phyloP scores from a whole-genome alignment of 345 rosid species.

The Camelina hispida region DNA sequence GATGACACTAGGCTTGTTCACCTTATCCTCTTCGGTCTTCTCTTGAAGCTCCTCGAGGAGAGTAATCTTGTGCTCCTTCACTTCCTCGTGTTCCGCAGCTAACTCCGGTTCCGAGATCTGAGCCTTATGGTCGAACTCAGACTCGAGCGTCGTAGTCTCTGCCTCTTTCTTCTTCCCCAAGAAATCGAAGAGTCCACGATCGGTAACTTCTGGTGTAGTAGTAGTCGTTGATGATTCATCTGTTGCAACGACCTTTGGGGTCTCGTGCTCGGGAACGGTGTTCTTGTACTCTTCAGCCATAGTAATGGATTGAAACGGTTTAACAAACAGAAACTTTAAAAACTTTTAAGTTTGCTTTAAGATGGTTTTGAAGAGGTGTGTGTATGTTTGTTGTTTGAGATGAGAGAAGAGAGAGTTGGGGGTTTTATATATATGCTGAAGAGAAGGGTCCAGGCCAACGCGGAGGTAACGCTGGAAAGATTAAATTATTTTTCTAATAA shows the following conservation, averaged over 20 bases:
- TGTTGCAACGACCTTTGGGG: conserved; percentile 36
- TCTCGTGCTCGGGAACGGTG: conserved; percentile 58
- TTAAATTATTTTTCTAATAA: conserved; percentile 15
- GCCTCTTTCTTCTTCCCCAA: conserved; percentile 64
- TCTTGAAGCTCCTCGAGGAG: conserved; percentile 68
- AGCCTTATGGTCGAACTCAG: conserved; percentile 72
- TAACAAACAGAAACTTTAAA: not conserved
- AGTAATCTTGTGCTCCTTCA: conserved; percentile 26
- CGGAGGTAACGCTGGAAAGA: conserved; percentile 44
- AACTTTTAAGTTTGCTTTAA: not conserved
- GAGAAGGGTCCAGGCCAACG: conserved; percentile 39
- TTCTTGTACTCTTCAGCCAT: conserved; percentile 64
- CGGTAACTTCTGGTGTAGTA: conserved; percentile 50
- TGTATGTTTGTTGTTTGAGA: conserved; percentile 32
- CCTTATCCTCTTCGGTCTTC: conserved; percentile 49
- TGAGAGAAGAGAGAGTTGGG: conserved; percentile 30
- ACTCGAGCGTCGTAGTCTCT: conserved; percentile 51
- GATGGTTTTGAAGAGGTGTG: not conserved
- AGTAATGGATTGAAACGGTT: not conserved
- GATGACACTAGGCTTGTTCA: conserved; percentile 57
- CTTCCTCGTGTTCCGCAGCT: conserved; percentile 28
- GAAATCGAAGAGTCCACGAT: conserved; percentile 82
- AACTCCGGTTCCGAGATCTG: conserved; percentile 53
- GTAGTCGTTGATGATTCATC: conserved; percentile 34
- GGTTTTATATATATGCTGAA: conserved; percentile 42